phyloP scores from a whole-genome alignment of 2,329 filamentous ascomycete genomes.

The Westerdykella sp. region DNA sequence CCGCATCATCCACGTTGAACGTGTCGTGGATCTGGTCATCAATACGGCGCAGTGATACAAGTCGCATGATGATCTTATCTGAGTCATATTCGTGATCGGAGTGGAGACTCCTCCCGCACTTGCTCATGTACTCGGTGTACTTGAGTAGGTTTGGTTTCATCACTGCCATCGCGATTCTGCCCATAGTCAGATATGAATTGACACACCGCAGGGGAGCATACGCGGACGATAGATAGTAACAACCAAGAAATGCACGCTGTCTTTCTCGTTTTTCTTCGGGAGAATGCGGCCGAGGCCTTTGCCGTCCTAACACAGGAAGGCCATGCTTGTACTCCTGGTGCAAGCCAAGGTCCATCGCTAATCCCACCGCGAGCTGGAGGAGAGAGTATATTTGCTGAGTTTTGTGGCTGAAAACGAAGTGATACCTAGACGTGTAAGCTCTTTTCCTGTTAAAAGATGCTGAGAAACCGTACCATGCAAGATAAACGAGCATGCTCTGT shows the following conservation, averaged over 20 bases:
- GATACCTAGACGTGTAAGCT: conserved; percentile 21
- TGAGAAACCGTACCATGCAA: conserved; percentile 21
- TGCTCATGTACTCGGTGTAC: conserved; percentile 23
- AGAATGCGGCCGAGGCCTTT: conserved; percentile 9
- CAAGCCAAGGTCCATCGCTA: conserved; percentile 29
- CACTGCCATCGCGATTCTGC: conserved; percentile 22
- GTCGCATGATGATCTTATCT: conserved; percentile 19
- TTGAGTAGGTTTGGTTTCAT: conserved; percentile 30
- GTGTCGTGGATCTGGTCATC: conserved; percentile 31
- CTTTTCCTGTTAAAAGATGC: not conserved
- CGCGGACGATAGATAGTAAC: conserved; percentile 31
- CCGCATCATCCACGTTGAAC: conserved; percentile 17
- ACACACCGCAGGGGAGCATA: conserved; percentile 3
- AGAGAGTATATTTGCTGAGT: conserved; percentile 30
- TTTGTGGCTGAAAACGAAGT: conserved; percentile 32
- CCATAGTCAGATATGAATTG: not conserved
- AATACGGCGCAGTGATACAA: conserved; percentile 24
- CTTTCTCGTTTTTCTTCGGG: conserved; percentile 19
- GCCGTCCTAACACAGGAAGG: conserved; percentile 11
- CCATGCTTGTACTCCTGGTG: conserved; percentile 13
- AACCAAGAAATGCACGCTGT: conserved; percentile 28
- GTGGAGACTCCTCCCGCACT: conserved; percentile 20
- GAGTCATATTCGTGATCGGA: conserved; percentile 18
- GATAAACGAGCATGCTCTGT: conserved; percentile 30
- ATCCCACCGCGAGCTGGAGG: conserved; percentile 25